A percentile compares a stretch with the other conserved stretches of the same genome.
These are phyloP conservation scores for Teratosphaeria epicoccoides DNA, from an alignment of 2,329 filamentous ascomycete genomes.

Conservation along the genomic window DNA sequence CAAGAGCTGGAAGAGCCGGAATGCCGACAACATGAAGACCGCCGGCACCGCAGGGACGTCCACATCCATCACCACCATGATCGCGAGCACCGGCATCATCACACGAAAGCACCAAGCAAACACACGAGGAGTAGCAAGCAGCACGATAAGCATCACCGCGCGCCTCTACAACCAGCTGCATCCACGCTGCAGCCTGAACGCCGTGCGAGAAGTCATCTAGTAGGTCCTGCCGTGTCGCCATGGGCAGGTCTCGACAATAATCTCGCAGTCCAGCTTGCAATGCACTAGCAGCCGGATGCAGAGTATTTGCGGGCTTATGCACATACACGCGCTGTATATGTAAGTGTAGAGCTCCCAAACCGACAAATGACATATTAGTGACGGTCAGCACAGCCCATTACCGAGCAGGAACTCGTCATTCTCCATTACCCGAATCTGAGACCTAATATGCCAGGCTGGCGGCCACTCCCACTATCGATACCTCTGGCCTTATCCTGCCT, in stretches of 20 bases:
- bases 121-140: neutral
- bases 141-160: neutral
- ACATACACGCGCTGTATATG: neutral
- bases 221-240: neutral
- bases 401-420: neutral
- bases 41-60: neutral
- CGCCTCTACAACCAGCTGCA: neutral
- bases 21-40: neutral
- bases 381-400: neutral
- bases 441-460: neutral
- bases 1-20: slow-evolving; percentile 1
- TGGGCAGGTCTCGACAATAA: neutral
- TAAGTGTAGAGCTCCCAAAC: neutral
- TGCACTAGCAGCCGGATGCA: neutral
- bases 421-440: neutral
- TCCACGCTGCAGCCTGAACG: neutral
- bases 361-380: neutral
- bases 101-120: neutral
- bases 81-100: neutral
- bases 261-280: neutral
- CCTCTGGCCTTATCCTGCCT: neutral
- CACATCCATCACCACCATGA: neutral
- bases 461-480: neutral
- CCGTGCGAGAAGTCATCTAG: neutral
- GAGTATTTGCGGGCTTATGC: neutral